Base-by-base conservation (phyloP, 1,284 basidiomycete species). In the Macrocybe sp. region DNA sequence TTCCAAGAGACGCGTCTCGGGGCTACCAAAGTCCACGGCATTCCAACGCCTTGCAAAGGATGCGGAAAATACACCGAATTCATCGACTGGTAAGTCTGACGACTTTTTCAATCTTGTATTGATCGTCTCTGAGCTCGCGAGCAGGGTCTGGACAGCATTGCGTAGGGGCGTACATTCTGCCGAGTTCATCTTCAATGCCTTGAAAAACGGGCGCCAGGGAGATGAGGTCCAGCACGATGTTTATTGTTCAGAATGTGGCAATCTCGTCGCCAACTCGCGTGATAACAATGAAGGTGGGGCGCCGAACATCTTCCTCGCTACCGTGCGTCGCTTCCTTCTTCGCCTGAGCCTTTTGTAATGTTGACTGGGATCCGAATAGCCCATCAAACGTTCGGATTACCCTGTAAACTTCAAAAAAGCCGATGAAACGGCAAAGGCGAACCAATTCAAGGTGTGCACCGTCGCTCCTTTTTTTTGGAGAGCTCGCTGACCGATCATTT, bases 131-230 rank as follows among this genome's bases (percentile, higher is more conserved):
- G 31, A 14, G 33, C 7, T 31, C 28, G 8, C 7, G 31, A 14
- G 11, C 33, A 41, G 41, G 41, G 28, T 41, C 11, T 41, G 41
- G 41, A 41, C 41, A 22, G 41, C 41, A n/a, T 41, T 41, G 41
- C 31, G 33, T 41, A 29, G 41, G 41, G 41, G 41, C 9, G 41
- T 41, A 5, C 41, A 41, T 10, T 41, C 41, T 12, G 29, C 41
- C 41, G 41, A 31, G n/a, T 41, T 41, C 41, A 31, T 41, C n/a
- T 41, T 41, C 28, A 9, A 31, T n/a, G 41, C 41, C 12, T n/a
- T 41, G 22, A 30, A 41, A 32, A 41, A 41, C n/a, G 28, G 28
- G 12, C 41, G 10, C 10, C 41, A 41, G 33, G 41, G 41, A 31
- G 33, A 41, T 14, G 41, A 41, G 41, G 16, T 32, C 4, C 8